Conservation (phyloP, 805 yeast species). For the Clavispora asparagi region DNA sequence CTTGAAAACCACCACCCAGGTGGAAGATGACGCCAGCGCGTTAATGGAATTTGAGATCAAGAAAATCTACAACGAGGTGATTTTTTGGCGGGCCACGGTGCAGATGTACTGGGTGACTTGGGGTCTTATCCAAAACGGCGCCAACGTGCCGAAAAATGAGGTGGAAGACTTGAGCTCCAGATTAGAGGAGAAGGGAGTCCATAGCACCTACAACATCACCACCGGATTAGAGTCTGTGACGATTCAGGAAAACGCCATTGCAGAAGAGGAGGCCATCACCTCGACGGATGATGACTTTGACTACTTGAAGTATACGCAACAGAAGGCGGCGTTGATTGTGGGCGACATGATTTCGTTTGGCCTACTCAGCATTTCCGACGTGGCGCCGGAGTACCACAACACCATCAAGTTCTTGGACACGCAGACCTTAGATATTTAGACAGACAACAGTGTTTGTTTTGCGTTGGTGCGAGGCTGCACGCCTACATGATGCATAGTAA, state of each 20-base stretch:
- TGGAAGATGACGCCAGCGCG: constrained; percentile 10
- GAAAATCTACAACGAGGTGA: constrained; percentile 56
- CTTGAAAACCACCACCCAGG: constrained; percentile 15
- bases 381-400: constrained; percentile 19
- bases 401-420: constrained; percentile 39
- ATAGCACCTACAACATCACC: constrained; percentile 35
- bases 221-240: constrained; percentile 47
- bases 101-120: constrained; percentile 82
- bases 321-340: constrained; percentile 68
- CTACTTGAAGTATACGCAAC: constrained; percentile 66
- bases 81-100: constrained; percentile 76
- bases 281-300: constrained; percentile 64
- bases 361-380: constrained; percentile 31
- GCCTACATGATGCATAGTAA: too few species aligned
- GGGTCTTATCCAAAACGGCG: constrained; percentile 81
- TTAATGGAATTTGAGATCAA: constrained; percentile 41
- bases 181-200: constrained; percentile 32
- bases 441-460: too few species aligned
- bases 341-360: constrained; percentile 69
- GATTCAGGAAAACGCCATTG: constrained; percentile 19
- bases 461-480: too few species aligned
- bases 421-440: constrained; percentile 10
- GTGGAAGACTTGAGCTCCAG: constrained; percentile 13
- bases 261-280: constrained; percentile 29
- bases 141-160: constrained; percentile 14